Base-by-base conservation (phyloP, 768 basidiomycete genomes). In the Coprinellus aureogranulatus region DNA sequence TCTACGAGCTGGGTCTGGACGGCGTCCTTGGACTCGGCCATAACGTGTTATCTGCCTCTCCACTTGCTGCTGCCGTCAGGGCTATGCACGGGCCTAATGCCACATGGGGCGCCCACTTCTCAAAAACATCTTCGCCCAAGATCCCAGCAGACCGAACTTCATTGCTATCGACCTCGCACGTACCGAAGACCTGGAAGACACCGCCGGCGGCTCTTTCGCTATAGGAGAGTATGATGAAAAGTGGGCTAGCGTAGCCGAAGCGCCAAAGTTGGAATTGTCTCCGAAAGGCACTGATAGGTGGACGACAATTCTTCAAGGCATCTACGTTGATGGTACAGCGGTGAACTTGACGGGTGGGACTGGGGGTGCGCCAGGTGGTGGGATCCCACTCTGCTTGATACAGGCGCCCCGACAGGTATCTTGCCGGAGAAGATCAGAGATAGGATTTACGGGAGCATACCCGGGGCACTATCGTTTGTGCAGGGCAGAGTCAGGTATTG, bases 91-190 rank as follows among this genome's bases (percentile, higher is more conserved):
- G n/a, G n/a, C 39, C 53, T 10, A 57, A 65, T 22, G 65, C 71
- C 4, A 68, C 65, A 4, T 72, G 70, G 70, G 72, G 71, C 8
- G 63, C 57, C 6, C 80, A 0, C 68, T 77, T 26, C 67, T 81
- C 46, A 62, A 67, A 12, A 81, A 76, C 61, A 65, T 81, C 30
- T 79, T 76, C 55, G 61, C 61, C 0, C 72, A 75, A 57, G 64
- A 74, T 51, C 64, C 73, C 0, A 54, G 61, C 10, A 58, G 67
- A 0, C 72, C 77, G 4, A 75, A 72, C 28, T 71, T 78, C n/a
- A 65, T 81, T 59, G 74, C 74, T 4, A 60, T 81, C 28, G 71
- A 78, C 16, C 70, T 81, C 16, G 68, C 76, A 5, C 69, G 78
- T 1, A 66, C 69, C 1, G 73, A 79, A 48, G 63, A 75, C 16